These are phyloP conservation scores for Pseudotulostoma volvatum DNA, from an alignment of 495 filamentous ascomycete species.

Conservation along the genomic window DNA sequence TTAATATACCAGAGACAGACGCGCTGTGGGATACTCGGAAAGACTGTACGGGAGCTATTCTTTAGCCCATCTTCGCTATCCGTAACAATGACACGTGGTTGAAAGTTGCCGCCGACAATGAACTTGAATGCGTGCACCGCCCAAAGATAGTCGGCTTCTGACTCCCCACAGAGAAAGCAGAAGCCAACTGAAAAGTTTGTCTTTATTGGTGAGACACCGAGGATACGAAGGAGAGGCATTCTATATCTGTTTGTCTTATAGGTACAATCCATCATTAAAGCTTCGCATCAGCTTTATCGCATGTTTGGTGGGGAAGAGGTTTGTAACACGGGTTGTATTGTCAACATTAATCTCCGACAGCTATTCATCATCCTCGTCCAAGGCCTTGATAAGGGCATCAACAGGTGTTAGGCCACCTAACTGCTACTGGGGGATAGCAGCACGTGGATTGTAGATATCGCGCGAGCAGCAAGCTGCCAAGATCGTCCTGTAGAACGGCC, in stretches of 20 bases:
- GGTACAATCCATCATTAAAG: slow-evolving; percentile 3
- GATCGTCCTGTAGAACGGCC: no score
- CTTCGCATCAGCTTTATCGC: no score
- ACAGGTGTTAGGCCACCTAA: no score
- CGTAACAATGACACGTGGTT: not conserved
- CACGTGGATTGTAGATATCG: no score
- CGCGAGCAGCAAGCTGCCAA: no score
- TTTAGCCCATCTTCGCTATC: not conserved
- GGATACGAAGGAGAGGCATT: slow-evolving; percentile 3
- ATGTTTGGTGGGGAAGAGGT: no score
- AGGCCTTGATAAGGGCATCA: no score
- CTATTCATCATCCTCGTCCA: no score
- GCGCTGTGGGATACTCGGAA: not conserved
- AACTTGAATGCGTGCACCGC: not conserved
- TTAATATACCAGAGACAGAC: not conserved
- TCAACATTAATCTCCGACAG: no score
- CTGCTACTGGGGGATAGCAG: no score
- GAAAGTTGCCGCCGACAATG: not conserved
- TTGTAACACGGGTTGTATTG: no score
- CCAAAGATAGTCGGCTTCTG: not conserved
- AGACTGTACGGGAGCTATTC: not conserved
- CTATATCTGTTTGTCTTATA: slow-evolving; percentile 5
- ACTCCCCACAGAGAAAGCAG: not conserved
- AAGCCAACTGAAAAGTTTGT: slow-evolving; percentile 1
- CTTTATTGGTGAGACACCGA: not conserved